Percentiles rank a stretch among this genome's conserved stretches.
phyloP scores from a whole-genome alignment of 352 stramenopile species.

The Pythium sp. region DNA sequence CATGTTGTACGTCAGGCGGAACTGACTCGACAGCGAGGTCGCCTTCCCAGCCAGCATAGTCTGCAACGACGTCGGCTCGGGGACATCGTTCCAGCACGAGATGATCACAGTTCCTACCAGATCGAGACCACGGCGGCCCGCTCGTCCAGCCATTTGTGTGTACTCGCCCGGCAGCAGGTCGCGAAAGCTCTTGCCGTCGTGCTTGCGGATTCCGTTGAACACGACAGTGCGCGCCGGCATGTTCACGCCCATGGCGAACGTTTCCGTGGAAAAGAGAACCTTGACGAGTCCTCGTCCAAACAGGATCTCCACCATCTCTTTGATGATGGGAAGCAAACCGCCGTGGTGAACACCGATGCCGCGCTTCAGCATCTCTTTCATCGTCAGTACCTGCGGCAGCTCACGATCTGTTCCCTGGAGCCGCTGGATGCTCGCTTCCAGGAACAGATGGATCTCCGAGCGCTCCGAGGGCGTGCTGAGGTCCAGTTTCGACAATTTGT shows the following conservation, averaged over 20 bases:
- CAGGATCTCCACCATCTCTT: constrained; percentile 99
- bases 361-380: constrained; percentile 96
- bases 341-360: constrained; percentile 97
- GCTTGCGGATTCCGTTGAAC: constrained; percentile 97
- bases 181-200: constrained; percentile 94
- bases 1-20: constrained; percentile 99
- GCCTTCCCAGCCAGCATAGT: constrained; percentile 96
- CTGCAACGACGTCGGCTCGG: constrained; percentile 91
- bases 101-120: constrained; percentile 97
- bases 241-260: constrained; percentile 99
- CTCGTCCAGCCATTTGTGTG: constrained; percentile 97
- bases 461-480: constrained; percentile 67
- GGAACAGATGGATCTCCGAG: constrained; percentile 83
- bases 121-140: constrained; percentile 96
- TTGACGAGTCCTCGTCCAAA: constrained; percentile 97
- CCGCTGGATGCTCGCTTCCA: constrained; percentile 71
- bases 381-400: constrained; percentile 96
- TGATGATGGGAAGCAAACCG: constrained; percentile 97
- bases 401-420: constrained; percentile 94
- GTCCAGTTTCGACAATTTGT: constrained; percentile 72
- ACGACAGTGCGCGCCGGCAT: constrained; percentile 98
- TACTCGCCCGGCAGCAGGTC: constrained; percentile 89
- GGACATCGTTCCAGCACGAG: constrained; percentile 97
- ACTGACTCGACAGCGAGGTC: constrained; percentile 95
- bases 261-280: constrained; percentile 98